Base-by-base conservation (phyloP, 768 basidiomycete genomes). In the Asterophora lycoperdoides region DNA sequence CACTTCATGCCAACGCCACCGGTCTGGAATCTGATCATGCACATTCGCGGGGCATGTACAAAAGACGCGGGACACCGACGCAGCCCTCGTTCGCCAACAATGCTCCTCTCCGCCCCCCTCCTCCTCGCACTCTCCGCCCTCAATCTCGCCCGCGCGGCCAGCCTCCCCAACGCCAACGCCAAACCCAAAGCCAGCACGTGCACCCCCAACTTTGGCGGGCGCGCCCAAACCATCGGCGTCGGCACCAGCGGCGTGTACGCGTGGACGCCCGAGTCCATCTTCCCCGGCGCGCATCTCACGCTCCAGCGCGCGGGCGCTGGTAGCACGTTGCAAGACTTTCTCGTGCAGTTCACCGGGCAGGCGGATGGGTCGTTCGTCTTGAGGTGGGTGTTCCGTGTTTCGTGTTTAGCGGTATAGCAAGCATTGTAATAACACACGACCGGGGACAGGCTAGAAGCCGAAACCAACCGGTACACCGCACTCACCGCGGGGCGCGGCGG, bases 121-220 rank as follows among this genome's bases (percentile, higher is more conserved):
- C 18, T 46, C 19, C 23, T 10, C n/a, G 28, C 41, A 11, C 35
- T 46, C 17, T 29, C 37, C 20, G 30, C 44, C 6, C 37, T 47
- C 23, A 37, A 40, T 28, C 15, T 43, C 34, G 23, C 48, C 41
- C 26, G 72, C 26, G 70, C 75, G 29, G n/a, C n/a, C n/a, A n/a
- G n/a, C n/a, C n/a, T 63, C 66, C 33, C 44, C 67, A 61, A 14
- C 18, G 3, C 46, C 47, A 18, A 48, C 65, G 62, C 13, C 14
- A 10, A 37, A n/a, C n/a, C 28, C 37, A 32, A 13, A 9, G 30
- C 37, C 13, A 49, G 49, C 38, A 23, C 52, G 55, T 19, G 57
- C 33, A 53, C 43, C 29, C 48, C 49, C 10, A 45, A 29, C 28
- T 48, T 51, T 20, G 32, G 49, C 17, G 41, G 49, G 8, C 43